Percentiles rank a stretch among this genome's conserved stretches.
Evolutionary conservation across 169 alveolate genomes (phyloP).

Genomic region (Eimeria praecox): DNA sequence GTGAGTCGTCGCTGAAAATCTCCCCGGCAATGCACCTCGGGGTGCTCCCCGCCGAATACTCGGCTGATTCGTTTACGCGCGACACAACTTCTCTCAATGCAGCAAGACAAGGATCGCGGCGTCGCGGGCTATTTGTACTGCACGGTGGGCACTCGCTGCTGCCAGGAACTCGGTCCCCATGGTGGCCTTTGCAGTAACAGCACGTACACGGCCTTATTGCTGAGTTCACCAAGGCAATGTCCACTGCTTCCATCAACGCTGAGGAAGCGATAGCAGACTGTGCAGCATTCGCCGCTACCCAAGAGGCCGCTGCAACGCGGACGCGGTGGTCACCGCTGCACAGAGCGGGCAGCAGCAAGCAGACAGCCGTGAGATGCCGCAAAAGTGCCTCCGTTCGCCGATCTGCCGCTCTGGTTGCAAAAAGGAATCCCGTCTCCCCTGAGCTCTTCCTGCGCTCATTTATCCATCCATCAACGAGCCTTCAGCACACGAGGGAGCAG

Average conservation of each 20-base stretch:
- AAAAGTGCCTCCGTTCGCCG: conserved; percentile 16
- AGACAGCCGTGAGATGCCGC: conserved; percentile 60
- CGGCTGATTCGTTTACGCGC: not conserved
- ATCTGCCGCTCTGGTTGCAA: conserved; percentile 34
- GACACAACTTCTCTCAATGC: not conserved
- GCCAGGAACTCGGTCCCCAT: conserved; percentile 4
- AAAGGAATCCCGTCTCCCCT: conserved; percentile 49
- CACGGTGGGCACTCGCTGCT: not conserved
- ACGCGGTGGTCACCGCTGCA: conserved; percentile 49
- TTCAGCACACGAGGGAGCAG: not conserved
- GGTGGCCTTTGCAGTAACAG: conserved; percentile 42
- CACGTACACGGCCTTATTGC: conserved; percentile 52
- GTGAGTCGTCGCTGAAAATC: not conserved
- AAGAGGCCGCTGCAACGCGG: conserved; percentile 64
- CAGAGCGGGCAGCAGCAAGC: conserved; percentile 58
- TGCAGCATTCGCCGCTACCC: conserved; percentile 62
- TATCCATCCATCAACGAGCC: conserved; percentile 79
- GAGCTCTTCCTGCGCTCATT: conserved; percentile 73
- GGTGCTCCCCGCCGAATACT: not conserved
- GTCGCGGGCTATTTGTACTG: not conserved
- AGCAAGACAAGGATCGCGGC: not conserved
- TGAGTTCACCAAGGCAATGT: conserved; percentile 19
- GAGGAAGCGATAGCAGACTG: conserved; percentile 55
- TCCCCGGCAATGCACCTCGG: not conserved
- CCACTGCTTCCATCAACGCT: conserved; percentile 68